Evolutionary conservation across 805 yeast species (phyloP).

Genomic region (Wickerhamiella cacticola): DNA sequence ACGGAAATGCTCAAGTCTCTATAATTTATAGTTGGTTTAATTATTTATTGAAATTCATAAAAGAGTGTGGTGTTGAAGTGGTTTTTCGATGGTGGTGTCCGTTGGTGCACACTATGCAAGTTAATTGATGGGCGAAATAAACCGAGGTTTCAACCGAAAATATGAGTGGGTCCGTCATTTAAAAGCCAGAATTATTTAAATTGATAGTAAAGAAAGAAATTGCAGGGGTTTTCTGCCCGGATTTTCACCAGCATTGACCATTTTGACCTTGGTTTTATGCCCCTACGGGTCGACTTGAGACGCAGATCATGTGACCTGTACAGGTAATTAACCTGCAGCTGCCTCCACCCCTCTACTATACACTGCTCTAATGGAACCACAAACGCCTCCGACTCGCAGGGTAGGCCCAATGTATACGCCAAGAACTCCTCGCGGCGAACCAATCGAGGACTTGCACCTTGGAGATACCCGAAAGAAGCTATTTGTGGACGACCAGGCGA

Average conservation of each 20-base stretch:
- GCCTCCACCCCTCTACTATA: neutral
- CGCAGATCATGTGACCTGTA: slow-evolving; percentile 9
- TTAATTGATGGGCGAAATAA: neutral
- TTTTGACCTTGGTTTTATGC: too few species aligned
- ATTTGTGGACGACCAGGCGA: slow-evolving; percentile 6
- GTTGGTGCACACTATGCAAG: neutral
- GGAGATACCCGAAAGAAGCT: slow-evolving; percentile 8
- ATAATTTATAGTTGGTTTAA: neutral
- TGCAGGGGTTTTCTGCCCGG: too few species aligned
- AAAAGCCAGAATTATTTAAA: neutral
- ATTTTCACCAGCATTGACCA: too few species aligned
- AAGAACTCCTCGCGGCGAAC: slow-evolving; percentile 23
- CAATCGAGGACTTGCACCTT: slow-evolving; percentile 18
- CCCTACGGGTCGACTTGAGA: neutral
- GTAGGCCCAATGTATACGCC: slow-evolving; percentile 20
- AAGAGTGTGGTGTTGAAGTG: neutral
- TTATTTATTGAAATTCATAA: neutral
- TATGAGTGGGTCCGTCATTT: neutral
- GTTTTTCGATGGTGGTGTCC: neutral
- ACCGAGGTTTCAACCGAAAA: neutral
- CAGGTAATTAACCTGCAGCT: slow-evolving; percentile 22
- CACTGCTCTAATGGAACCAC: slow-evolving; percentile 18
- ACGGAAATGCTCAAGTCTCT: neutral
- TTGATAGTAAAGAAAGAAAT: too few species aligned
- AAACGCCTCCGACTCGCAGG: slow-evolving; percentile 21